Conservation (phyloP, 306 rosid species). For the Cucumis hystrix region DNA sequence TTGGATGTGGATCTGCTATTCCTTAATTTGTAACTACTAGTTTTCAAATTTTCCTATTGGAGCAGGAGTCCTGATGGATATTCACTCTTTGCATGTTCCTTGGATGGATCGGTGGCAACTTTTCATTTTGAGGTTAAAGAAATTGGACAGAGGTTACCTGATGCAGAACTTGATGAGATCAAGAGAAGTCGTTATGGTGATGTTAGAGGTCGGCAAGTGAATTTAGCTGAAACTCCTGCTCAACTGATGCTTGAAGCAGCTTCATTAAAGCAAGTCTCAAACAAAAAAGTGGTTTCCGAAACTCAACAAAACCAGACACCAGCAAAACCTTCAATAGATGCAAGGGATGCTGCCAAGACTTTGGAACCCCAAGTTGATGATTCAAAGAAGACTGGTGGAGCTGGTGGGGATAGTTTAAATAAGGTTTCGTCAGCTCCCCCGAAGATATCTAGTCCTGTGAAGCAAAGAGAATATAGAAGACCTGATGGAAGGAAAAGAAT, state of each 20-base stretch:
- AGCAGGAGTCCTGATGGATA: conserved; percentile 98
- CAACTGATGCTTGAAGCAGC: conserved; percentile 92
- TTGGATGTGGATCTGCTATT: background rate
- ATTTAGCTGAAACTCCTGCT: conserved; percentile 88
- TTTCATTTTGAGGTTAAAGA: conserved; percentile 86
- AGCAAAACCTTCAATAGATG: conserved; percentile 35
- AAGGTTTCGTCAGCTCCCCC: conserved; percentile 37
- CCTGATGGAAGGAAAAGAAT: conserved; percentile 97
- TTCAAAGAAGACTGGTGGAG: conserved; percentile 40
- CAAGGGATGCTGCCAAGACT: conserved; percentile 27
- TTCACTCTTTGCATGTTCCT: conserved; percentile 89
- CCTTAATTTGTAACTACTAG: conserved; percentile 4
- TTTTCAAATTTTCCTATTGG: conserved; percentile 13
- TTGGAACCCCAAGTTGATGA: conserved; percentile 49
- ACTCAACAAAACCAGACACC: conserved; percentile 42
- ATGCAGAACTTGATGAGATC: conserved; percentile 76
- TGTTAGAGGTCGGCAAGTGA: conserved; percentile 74
- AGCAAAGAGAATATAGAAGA: conserved; percentile 94
- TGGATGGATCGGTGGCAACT: conserved; percentile 89
- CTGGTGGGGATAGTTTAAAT: conserved; percentile 38
- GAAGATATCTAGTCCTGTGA: conserved; percentile 71
- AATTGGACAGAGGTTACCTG: conserved; percentile 74
- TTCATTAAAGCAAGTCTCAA: conserved; percentile 53
- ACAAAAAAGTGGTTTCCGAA: conserved; percentile 51
- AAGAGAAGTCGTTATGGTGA: conserved; percentile 90